Conservation (phyloP, 805 yeast species). For the Barnettozyma californica region DNA sequence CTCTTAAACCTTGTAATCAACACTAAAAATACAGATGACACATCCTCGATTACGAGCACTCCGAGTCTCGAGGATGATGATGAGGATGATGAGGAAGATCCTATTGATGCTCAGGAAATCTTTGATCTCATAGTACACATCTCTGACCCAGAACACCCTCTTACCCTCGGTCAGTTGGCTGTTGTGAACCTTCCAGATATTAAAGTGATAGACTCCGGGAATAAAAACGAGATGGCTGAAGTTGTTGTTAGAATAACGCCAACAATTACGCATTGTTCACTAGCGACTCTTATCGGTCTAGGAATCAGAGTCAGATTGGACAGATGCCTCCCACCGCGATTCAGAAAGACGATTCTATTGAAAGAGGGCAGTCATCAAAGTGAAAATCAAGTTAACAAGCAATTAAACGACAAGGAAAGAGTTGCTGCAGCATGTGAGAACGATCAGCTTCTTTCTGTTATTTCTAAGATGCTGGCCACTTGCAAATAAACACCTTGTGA, state of each 20-base stretch:
- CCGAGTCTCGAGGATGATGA: constrained; percentile 21
- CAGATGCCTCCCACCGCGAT: constrained; percentile 80
- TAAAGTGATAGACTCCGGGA: constrained; percentile 53
- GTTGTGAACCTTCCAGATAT: constrained; percentile 87
- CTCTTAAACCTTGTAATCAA: constrained; percentile 9
- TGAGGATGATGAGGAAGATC: constrained; percentile 43
- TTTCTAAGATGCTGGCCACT: constrained; percentile 84
- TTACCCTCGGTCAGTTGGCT: constrained; percentile 88
- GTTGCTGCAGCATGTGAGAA: constrained; percentile 99
- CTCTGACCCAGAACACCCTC: constrained; percentile 97
- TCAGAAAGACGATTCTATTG: constrained; percentile 69
- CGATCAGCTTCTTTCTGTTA: constrained; percentile 84
- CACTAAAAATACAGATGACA: background rate
- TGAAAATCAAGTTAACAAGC: constrained; percentile 93
- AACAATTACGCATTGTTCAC: constrained; percentile 94
- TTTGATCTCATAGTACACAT: constrained; percentile 80
- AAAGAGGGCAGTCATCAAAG: constrained; percentile 95
- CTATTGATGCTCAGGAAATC: constrained; percentile 84
- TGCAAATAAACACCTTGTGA: constrained; percentile 38
- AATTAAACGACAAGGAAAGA: constrained; percentile 93
- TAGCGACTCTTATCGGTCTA: constrained; percentile 92
- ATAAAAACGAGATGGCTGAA: constrained; percentile 55
- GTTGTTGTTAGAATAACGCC: constrained; percentile 87
- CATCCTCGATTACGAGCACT: constrained; percentile 2
- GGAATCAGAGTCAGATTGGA: constrained; percentile 92